Base-by-base conservation (phyloP, 768 basidiomycete species). In the Suillus subaureus region DNA sequence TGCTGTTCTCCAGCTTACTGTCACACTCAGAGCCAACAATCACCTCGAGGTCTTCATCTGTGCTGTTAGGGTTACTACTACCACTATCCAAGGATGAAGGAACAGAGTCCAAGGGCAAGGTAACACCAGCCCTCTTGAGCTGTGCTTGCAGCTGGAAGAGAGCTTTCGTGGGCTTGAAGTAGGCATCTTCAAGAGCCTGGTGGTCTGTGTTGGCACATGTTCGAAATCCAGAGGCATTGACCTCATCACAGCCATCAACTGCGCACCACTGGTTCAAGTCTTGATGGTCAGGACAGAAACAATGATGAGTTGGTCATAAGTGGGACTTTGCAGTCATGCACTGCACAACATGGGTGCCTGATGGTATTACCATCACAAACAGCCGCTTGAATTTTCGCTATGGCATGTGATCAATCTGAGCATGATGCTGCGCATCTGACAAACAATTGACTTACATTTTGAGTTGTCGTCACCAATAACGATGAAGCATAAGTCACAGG, bases 331-430 rank as follows among this genome's bases (percentile, higher is more conserved):
- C 77, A 79, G 63, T 77, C 66, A 49, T 71, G 72, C 2, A 74
- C 68, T 4, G 64, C 69, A 65, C 77, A 78, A 65, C 77, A 77
- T 0, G 74, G 74, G 63, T 71, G 74, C 3, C 75, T 72, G 6
- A 33, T 33, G 6, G 33, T 33, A 33, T 33, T 33, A 33, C 33
- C 5, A 6, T 33, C 33, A 5, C 33, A 33, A 33, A 33, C 5
- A 5, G 33, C 33, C 6, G 33, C 33, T 33, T 33, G 33, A 18
- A 64, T 64, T 28, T 37, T 62, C 51, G 39, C 64, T 66, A 61
- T 28, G 11, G 43, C 42, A 21, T 65, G 54, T 18, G n/a, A 40
- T 52, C 61, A 51, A 51, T 51, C 26, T 31, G 31, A 31, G 49
- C 26, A 51, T 51, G 49, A 51, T 2, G 6, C 26, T 26, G 0